phyloP scores from a whole-genome alignment of 768 basidiomycete species.

The Megacollybia marginata region DNA sequence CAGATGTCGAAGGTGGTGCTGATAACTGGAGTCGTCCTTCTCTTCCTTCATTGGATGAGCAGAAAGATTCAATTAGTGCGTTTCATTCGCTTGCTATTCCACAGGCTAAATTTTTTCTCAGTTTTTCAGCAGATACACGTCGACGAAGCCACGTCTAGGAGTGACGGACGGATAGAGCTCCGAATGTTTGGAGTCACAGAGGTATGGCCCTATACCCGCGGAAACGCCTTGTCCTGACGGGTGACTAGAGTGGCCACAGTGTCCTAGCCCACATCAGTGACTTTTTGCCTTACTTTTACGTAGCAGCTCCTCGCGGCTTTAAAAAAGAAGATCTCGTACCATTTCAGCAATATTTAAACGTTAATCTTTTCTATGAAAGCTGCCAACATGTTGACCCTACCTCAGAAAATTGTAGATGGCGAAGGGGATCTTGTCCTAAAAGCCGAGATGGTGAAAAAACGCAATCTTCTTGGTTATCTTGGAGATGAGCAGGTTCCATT shows the following conservation, averaged over 20 bases:
- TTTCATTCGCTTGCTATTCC: neutral
- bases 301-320: conserved; percentile 83
- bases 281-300: conserved; percentile 91
- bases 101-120: conserved; percentile 19
- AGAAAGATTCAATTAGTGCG: conserved; percentile 64
- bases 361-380: conserved; percentile 27
- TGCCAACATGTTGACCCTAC: neutral
- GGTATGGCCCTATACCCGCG: conserved; percentile 28
- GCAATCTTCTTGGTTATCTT: conserved; percentile 81
- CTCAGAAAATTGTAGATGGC: conserved; percentile 23
- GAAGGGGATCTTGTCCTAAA: conserved; percentile 33
- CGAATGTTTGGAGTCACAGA: conserved; percentile 91
- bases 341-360: conserved; percentile 70
- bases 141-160: conserved; percentile 46
- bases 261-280: conserved; percentile 77
- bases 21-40: conserved; percentile 66
- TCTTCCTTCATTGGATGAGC: conserved; percentile 46
- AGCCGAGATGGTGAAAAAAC: conserved; percentile 55
- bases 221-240: neutral
- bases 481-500: conserved; percentile 79
- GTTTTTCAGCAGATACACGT: conserved; percentile 98
- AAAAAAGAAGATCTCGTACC: conserved; percentile 53
- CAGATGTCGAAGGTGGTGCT: conserved; percentile 73
- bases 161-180: conserved; percentile 32
- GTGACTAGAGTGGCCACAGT: conserved; percentile 70